phyloP scores from a whole-genome alignment of 2,329 filamentous ascomycete genomes.

The Diaporthe ilicicola region DNA sequence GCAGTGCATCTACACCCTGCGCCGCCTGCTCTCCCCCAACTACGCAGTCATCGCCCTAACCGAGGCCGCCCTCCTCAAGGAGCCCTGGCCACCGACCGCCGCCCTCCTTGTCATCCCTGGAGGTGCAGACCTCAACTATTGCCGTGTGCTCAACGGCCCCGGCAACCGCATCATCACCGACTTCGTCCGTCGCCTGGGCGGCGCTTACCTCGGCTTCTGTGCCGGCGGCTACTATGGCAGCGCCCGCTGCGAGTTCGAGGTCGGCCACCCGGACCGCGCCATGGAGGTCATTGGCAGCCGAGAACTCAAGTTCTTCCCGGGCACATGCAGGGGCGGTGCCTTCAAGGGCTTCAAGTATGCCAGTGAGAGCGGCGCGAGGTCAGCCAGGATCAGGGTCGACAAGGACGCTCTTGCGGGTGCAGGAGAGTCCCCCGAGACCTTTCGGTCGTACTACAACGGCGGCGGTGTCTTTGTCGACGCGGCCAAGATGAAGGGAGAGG shows the following conservation, averaged over 20 bases:
- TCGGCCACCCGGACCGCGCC: conserved; percentile 70
- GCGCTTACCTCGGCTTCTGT: conserved; percentile 89
- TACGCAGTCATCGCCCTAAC: conserved; percentile 92
- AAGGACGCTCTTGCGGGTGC: conserved; percentile 62
- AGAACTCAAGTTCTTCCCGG: conserved; percentile 89
- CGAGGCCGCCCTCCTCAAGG: conserved; percentile 81
- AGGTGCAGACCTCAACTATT: conserved; percentile 93
- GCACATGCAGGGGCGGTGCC: conserved; percentile 83
- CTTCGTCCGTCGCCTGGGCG: conserved; percentile 81
- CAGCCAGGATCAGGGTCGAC: conserved; percentile 72
- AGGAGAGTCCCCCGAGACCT: conserved; percentile 64
- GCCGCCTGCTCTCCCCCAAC: conserved; percentile 84
- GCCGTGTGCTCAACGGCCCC: conserved; percentile 83
- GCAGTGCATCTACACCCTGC: conserved; percentile 87
- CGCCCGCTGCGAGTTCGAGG: conserved; percentile 87
- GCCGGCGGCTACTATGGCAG: conserved; percentile 94
- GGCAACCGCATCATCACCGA: conserved; percentile 87
- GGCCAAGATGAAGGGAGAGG: conserved; percentile 64
- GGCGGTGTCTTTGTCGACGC: conserved; percentile 93
- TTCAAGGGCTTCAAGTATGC: conserved; percentile 91
- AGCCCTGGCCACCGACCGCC: conserved; percentile 90
- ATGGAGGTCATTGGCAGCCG: conserved; percentile 87
- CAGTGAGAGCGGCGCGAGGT: conserved; percentile 84
- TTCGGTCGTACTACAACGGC: conserved; percentile 90
- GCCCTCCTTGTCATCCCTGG: conserved; percentile 92